A percentile compares a stretch with the other conserved stretches of the same genome.
Conservation (phyloP, 768 basidiomycete genomes). For the Pilatotrama ljubarskyi region DNA sequence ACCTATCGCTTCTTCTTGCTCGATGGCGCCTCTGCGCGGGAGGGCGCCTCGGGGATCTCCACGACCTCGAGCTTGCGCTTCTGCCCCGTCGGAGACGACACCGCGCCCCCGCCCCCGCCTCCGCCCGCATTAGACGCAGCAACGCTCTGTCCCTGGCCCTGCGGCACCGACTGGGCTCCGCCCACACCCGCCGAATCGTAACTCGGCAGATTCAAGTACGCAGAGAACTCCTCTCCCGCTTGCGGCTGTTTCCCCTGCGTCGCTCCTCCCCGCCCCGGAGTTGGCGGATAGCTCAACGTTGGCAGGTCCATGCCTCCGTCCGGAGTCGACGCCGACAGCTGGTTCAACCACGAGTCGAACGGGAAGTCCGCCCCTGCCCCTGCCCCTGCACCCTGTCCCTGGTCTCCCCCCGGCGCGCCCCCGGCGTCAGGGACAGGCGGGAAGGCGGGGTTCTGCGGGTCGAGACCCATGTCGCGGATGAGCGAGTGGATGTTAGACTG, state of each 20-base stretch:
- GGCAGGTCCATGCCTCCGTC: not conserved
- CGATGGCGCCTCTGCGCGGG: slow-evolving; percentile 1
- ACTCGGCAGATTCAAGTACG: slow-evolving; percentile 41
- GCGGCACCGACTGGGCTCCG: no score
- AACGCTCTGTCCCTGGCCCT: not conserved
- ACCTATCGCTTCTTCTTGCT: slow-evolving; percentile 27
- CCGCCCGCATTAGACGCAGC: not conserved
- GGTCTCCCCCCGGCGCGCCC: not conserved
- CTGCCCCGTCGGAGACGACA: slow-evolving; percentile 11
- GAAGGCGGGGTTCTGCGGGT: slow-evolving; percentile 38
- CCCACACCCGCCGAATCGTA: slow-evolving; percentile 11
- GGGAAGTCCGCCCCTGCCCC: slow-evolving; percentile 1
- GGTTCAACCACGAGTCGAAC: slow-evolving; percentile 13
- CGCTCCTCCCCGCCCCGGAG: slow-evolving; percentile 29
- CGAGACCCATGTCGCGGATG: slow-evolving; percentile 69
- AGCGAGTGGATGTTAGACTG: slow-evolving; percentile 68
- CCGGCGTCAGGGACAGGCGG: not conserved
- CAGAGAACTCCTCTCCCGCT: slow-evolving; percentile 39
- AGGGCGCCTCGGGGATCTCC: slow-evolving; percentile 21
- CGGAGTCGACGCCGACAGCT: not conserved
- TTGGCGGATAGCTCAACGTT: slow-evolving; percentile 10
- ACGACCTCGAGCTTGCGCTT: slow-evolving; percentile 36
- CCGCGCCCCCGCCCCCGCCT: not conserved
- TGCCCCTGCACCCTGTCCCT: not conserved
- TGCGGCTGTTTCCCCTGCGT: not conserved